A percentile compares a stretch with the other conserved stretches of the same genome.
These are phyloP conservation scores for Leccinellum albellum DNA, from an alignment of 768 basidiomycete species.

Conservation along the genomic window DNA sequence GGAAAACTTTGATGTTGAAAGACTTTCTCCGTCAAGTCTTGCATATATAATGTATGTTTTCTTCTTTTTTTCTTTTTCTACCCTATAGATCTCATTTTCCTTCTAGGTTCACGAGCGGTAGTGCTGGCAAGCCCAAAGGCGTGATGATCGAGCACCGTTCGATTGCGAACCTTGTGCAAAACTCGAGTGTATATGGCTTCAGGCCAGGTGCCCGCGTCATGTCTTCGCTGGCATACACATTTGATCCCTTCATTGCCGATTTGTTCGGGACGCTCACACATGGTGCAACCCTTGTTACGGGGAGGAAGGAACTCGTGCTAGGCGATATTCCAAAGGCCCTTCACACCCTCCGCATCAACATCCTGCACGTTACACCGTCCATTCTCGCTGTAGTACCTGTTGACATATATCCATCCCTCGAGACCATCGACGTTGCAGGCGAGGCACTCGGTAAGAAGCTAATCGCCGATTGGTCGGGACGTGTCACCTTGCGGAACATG, in stretches of 20 bases:
- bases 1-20: slow-evolving; percentile 20
- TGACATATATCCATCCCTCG: slow-evolving; percentile 24
- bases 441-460: slow-evolving; percentile 23
- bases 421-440: slow-evolving; percentile 26
- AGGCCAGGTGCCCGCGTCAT: slow-evolving; percentile 21
- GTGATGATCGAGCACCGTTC: slow-evolving; percentile 24
- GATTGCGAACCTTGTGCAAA: slow-evolving; percentile 20
- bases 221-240: slow-evolving; percentile 29
- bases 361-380: slow-evolving; percentile 31
- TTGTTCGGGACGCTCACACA: slow-evolving; percentile 19
- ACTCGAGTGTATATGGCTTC: slow-evolving; percentile 22
- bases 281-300: slow-evolving; percentile 20
- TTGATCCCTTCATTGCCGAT: slow-evolving; percentile 23
- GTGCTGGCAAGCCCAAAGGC: slow-evolving; percentile 23
- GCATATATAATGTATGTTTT: slow-evolving; percentile 27
- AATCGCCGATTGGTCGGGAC: slow-evolving; percentile 23
- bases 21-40: slow-evolving; percentile 19
- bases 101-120: slow-evolving; percentile 21
- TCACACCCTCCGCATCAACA: slow-evolving; percentile 22
- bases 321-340: slow-evolving; percentile 28
- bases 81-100: not conserved
- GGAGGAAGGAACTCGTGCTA: slow-evolving; percentile 27
- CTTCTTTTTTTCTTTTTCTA: not conserved
- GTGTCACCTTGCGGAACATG: slow-evolving; percentile 29
- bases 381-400: slow-evolving; percentile 27